phyloP scores from a whole-genome alignment of 352 stramenopile genomes.

The Phytophthora sp. region DNA sequence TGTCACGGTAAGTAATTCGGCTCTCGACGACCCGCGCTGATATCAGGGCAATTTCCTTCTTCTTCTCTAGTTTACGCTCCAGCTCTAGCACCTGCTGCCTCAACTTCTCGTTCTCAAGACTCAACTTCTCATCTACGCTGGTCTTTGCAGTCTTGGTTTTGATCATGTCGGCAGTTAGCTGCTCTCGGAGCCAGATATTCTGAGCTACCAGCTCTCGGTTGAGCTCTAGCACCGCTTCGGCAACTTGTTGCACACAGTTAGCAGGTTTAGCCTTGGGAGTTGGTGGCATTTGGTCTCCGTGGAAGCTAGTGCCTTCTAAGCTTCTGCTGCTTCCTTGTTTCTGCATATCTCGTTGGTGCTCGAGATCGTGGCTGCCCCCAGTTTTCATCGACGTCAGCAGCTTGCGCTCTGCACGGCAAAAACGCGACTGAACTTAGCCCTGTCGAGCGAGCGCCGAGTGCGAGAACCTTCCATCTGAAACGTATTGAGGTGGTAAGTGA shows the following conservation, averaged over 20 bases:
- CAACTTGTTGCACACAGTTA: slow-evolving; percentile 33
- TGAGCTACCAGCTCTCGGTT: slow-evolving; percentile 57
- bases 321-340: background rate
- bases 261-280: background rate
- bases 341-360: background rate
- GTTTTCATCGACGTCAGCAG: background rate
- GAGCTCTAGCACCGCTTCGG: slow-evolving; percentile 47
- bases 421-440: slow-evolving; percentile 7
- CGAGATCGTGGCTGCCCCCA: background rate
- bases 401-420: slow-evolving; percentile 8
- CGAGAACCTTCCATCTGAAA: slow-evolving; percentile 23
- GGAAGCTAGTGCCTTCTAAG: background rate
- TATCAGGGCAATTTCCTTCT: slow-evolving; percentile 52
- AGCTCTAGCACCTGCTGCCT: slow-evolving; percentile 49
- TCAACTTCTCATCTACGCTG: slow-evolving; percentile 37
- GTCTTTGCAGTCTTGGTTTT: slow-evolving; percentile 1
- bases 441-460: background rate
- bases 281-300: background rate
- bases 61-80: slow-evolving; percentile 53
- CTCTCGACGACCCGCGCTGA: slow-evolving; percentile 53
- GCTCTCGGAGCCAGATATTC: slow-evolving; percentile 54
- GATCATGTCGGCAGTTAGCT: slow-evolving; percentile 34
- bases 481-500: background rate
- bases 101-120: slow-evolving; percentile 54
- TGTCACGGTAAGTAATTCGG: slow-evolving; percentile 55